Evolutionary conservation across 2,329 filamentous ascomycete genomes (phyloP).

Genomic region (Aspergillus chevalieri): DNA sequence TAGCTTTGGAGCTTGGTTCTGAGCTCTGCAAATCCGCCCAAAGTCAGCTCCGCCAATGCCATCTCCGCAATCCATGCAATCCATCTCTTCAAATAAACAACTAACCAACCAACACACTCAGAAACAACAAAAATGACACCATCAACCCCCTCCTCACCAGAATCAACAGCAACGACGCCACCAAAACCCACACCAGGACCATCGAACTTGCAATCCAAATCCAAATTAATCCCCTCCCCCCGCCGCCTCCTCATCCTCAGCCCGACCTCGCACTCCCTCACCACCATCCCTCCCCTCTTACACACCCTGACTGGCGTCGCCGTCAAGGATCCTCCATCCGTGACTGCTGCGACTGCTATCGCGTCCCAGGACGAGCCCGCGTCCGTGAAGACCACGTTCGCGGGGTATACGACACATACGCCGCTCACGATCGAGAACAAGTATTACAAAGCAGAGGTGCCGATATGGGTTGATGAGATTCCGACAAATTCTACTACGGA

Average conservation of each 20-base stretch:
- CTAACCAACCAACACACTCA: not conserved
- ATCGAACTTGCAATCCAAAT: slow-evolving; percentile 5
- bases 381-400: slow-evolving; percentile 27
- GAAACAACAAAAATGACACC: too few relatives aligned
- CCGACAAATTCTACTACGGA: slow-evolving; percentile 12
- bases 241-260: slow-evolving; percentile 38
- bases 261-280: slow-evolving; percentile 28
- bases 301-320: slow-evolving; percentile 30
- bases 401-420: slow-evolving; percentile 42
- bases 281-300: slow-evolving; percentile 33
- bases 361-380: slow-evolving; percentile 3
- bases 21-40: too few relatives aligned
- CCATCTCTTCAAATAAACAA: not conserved
- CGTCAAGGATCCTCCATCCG: slow-evolving; percentile 16
- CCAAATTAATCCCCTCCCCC: slow-evolving; percentile 29
- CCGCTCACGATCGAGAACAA: slow-evolving; percentile 37
- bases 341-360: slow-evolving; percentile 6
- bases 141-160: not conserved
- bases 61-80: slow-evolving; percentile 2
- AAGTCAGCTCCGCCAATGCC: slow-evolving; percentile 5
- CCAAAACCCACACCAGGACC: too few relatives aligned
- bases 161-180: not conserved
- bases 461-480: slow-evolving; percentile 44
- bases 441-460: slow-evolving; percentile 41
- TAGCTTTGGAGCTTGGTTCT: too few relatives aligned